Base-by-base conservation (phyloP, 2,329 filamentous ascomycete species). In the Pleomassaria siparia region DNA sequence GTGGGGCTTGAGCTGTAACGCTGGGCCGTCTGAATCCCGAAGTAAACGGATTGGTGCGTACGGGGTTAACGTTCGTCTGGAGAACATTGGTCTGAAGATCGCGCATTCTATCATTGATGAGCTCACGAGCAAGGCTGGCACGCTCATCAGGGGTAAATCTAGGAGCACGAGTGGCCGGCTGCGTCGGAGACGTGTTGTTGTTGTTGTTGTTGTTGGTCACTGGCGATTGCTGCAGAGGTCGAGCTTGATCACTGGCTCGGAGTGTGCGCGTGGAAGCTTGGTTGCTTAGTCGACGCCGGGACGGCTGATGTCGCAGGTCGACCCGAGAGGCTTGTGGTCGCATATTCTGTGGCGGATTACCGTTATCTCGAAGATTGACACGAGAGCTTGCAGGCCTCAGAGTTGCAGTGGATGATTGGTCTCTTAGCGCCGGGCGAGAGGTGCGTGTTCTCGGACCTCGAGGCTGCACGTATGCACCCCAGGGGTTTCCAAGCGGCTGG, bases 381-480 rank as follows among this genome's bases (percentile, higher is more conserved):
- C 66, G 63, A 43, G 69, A 72, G 39, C 50, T 63, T 5, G 57
- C 55, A 21, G 69, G 56, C 32, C 69, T 59, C 16, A 72, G 50
- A 7, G 69, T 73, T 16, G 67, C 70, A 9, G 62, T 69, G 8
- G 71, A 73, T 12, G 69, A 65, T 51, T 72, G 69, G 15, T 72
- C 70, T 43, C 69, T 62, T 9, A 72, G 57, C 18, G 62, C 58
- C 21, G 68, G 62, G 24, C 65, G 66, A 7, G 70, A 69, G 22
- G 56, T 69, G 20, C 63, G 63, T 18, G 45, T 54, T 32, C 60
- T 53, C 11, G 63, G 49, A 21, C 58, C 56, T 16, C 63, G 53
- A 29, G 63, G 51, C 49, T 66, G 43, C 2, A 71, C 63, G 40
- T 67, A 71, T 5, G 65, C 60, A 43, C 62, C 67, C 65, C 66